Conservation (phyloP, 2,329 filamentous ascomycete species). For the Hypoxylon sp. region DNA sequence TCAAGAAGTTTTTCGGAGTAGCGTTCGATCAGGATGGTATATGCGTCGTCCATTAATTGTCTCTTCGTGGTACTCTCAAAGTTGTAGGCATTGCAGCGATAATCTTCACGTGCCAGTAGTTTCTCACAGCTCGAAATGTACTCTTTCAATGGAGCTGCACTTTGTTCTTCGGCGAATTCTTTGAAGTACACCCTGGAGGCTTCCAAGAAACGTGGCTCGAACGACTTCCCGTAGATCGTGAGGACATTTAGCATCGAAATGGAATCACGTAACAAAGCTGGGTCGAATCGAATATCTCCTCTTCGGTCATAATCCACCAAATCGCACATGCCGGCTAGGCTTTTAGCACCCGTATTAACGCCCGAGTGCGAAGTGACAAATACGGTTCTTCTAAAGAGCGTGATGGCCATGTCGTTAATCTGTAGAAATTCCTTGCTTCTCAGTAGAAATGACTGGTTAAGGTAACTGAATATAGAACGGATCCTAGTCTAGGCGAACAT, state of each 20-base stretch:
- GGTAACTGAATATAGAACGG: conserved; percentile 91
- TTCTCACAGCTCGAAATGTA: conserved; percentile 81
- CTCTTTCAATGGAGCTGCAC: conserved; percentile 74
- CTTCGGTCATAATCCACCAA: conserved; percentile 81
- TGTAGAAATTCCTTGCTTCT: conserved; percentile 77
- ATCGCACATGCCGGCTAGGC: conserved; percentile 76
- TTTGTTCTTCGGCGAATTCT: conserved; percentile 78
- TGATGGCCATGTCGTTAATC: conserved; percentile 85
- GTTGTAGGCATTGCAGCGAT: conserved; percentile 83
- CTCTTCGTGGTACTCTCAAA: conserved; percentile 87
- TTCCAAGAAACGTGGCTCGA: conserved; percentile 82
- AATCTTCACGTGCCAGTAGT: conserved; percentile 79
- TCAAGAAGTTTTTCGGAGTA: conserved; percentile 78
- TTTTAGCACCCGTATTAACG: conserved; percentile 57
- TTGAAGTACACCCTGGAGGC: conserved; percentile 77
- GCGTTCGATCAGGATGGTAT: conserved; percentile 78
- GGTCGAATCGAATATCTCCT: conserved; percentile 70
- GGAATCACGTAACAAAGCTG: conserved; percentile 77
- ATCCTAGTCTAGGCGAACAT: conserved; percentile 68
- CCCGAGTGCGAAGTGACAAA: conserved; percentile 58
- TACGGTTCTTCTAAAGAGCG: conserved; percentile 77
- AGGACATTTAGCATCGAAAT: conserved; percentile 90
- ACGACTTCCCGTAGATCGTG: conserved; percentile 81
- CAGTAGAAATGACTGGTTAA: conserved; percentile 90
- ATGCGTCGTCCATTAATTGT: conserved; percentile 79